A percentile compares a stretch with the other conserved stretches of the same genome.
phyloP scores from a whole-genome alignment of 345 rosid species.

The Boechera stricta region DNA sequence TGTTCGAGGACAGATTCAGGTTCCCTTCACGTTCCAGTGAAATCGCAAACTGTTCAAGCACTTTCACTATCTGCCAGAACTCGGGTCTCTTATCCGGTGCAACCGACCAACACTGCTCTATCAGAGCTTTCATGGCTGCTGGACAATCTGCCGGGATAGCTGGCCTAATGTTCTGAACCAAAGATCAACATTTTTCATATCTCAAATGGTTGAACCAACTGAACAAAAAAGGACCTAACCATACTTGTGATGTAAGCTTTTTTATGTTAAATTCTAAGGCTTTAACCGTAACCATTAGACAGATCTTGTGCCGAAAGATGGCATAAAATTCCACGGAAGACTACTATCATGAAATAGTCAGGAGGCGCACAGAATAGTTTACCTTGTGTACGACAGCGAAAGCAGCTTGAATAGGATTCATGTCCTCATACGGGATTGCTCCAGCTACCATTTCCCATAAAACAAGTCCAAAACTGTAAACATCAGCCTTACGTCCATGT shows the following conservation, averaged over 20 bases:
- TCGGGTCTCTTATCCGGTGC: slow-evolving; percentile 93
- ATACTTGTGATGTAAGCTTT: not conserved
- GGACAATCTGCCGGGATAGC: slow-evolving; percentile 71
- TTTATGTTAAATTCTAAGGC: not conserved
- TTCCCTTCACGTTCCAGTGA: slow-evolving; percentile 76
- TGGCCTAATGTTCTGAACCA: slow-evolving; percentile 80
- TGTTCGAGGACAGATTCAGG: slow-evolving; percentile 55
- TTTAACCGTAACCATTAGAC: slow-evolving; percentile 5
- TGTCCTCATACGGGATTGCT: slow-evolving; percentile 87
- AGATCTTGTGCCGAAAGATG: not conserved
- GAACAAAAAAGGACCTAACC: not conserved
- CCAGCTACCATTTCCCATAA: slow-evolving; percentile 99
- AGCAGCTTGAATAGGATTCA: slow-evolving; percentile 99
- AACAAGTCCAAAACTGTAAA: slow-evolving; percentile 92
- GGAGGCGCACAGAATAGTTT: slow-evolving; percentile 7
- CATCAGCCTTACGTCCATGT: slow-evolving; percentile 86
- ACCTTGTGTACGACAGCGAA: slow-evolving; percentile 99
- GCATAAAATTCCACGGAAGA: not conserved
- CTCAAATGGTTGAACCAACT: slow-evolving; percentile 23
- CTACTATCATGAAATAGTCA: not conserved
- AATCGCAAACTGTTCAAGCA: slow-evolving; percentile 73
- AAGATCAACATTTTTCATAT: slow-evolving; percentile 9
- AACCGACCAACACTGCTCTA: slow-evolving; percentile 93
- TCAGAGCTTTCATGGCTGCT: slow-evolving; percentile 77
- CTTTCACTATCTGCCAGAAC: slow-evolving; percentile 93